Percentiles rank a stretch among this genome's conserved stretches.
Evolutionary conservation across 202 grass and related monocot species (phyloP).

Genomic region (Digitaria exilis): DNA sequence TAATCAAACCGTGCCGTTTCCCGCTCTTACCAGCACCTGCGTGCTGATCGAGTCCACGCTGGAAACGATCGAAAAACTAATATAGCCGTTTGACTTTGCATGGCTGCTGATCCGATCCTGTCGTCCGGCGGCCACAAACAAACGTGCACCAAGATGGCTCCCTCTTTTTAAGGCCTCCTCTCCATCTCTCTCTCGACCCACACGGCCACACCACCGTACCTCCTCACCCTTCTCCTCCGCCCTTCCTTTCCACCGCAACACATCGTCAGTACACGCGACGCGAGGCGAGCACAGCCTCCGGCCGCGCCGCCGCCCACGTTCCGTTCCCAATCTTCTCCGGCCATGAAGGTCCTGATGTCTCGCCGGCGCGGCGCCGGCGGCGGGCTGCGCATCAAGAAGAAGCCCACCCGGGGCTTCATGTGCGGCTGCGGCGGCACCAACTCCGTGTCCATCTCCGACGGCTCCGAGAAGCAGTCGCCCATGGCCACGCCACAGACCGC

Average conservation of each 20-base stretch:
- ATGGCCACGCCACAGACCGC: conserved; percentile 29
- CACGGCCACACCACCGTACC: background rate
- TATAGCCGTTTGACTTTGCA: conserved; percentile 54
- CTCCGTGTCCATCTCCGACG: conserved; percentile 66
- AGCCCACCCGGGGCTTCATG: conserved; percentile 48
- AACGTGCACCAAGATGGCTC: background rate
- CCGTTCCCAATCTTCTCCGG: no score
- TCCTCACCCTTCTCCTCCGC: background rate
- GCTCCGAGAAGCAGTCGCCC: conserved; percentile 40
- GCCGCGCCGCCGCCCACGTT: no score
- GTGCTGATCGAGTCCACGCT: conserved; percentile 4
- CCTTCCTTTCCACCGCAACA: background rate
- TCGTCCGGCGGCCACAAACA: background rate
- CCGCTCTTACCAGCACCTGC: no score
- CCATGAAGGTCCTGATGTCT: conserved; percentile 31
- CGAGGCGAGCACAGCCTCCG: background rate
- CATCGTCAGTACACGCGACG: background rate
- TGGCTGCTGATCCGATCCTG: conserved; percentile 18
- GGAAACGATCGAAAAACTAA: conserved; percentile 21
- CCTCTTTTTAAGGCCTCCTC: conserved; percentile 35
- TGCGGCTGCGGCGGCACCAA: conserved; percentile 77
- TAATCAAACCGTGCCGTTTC: no score
- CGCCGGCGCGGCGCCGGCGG: conserved; percentile 16
- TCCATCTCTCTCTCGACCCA: conserved; percentile 3
- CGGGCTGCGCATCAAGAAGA: conserved; percentile 43